phyloP scores from a whole-genome alignment of 2,329 filamentous ascomycete species.

The Kalmusia sp. region DNA sequence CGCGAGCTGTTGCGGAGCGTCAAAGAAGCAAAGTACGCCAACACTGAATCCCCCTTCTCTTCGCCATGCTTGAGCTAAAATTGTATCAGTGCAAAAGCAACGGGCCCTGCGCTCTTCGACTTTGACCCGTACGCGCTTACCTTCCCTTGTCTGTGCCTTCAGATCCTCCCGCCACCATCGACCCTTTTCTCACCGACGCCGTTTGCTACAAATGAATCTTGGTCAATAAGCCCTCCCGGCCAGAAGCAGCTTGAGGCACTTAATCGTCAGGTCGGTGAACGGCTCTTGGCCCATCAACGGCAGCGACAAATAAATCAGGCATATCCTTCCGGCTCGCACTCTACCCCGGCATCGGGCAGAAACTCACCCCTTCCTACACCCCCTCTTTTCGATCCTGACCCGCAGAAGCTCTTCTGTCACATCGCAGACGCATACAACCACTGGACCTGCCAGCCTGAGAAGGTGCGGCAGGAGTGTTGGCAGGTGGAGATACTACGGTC shows the following conservation, averaged over 20 bases:
- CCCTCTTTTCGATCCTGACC: constrained; percentile 62
- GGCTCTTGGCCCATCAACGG: constrained; percentile 59
- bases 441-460: constrained; percentile 72
- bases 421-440: constrained; percentile 77
- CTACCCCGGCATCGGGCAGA: constrained; percentile 31
- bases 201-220: constrained; percentile 78
- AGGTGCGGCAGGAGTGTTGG: constrained; percentile 53
- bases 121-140: constrained; percentile 87
- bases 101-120: constrained; percentile 64
- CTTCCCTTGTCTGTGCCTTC: constrained; percentile 84
- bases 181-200: constrained; percentile 84
- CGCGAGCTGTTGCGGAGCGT: constrained; percentile 82
- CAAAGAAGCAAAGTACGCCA: constrained; percentile 76
- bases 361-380: constrained; percentile 47
- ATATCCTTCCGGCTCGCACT: constrained; percentile 36
- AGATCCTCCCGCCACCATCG: constrained; percentile 79
- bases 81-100: constrained; percentile 51
- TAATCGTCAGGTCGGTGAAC: constrained; percentile 68
- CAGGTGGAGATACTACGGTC: constrained; percentile 55
- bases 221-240: constrained; percentile 79
- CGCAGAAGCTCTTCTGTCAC: constrained; percentile 75
- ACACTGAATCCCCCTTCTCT: not conserved
- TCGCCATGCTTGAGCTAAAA: not conserved
- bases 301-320: constrained; percentile 45
- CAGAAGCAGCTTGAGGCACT: constrained; percentile 77